phyloP scores from a whole-genome alignment of 1,284 basidiomycete species.

The Veloboletus limbatus region DNA sequence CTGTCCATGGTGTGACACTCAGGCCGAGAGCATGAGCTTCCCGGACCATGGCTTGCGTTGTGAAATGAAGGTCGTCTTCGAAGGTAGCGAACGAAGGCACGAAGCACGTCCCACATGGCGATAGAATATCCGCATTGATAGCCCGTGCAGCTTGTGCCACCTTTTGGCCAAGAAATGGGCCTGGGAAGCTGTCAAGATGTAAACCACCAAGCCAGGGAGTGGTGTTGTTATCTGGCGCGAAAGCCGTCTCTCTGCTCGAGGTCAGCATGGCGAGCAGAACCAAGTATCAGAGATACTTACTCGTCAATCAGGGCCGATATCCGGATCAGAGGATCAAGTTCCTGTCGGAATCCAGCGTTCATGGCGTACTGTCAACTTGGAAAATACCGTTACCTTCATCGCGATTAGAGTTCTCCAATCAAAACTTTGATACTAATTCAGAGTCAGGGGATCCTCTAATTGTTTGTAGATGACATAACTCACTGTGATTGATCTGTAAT shows the following conservation, averaged over 20 bases:
- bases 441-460: slow-evolving; percentile 1
- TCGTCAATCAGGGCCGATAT: slow-evolving; percentile 62
- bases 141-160: slow-evolving; percentile 66
- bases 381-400: slow-evolving; percentile 54
- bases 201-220: slow-evolving; percentile 66
- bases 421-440: slow-evolving; percentile 65
- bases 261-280: slow-evolving; percentile 12
- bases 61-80: slow-evolving; percentile 53
- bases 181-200: slow-evolving; percentile 54
- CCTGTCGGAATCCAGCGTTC: slow-evolving; percentile 24
- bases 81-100: slow-evolving; percentile 24
- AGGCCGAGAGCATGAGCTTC: slow-evolving; percentile 62
- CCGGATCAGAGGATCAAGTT: slow-evolving; percentile 48
- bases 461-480: slow-evolving; percentile 21
- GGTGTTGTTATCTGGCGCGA: slow-evolving; percentile 37
- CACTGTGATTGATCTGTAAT: slow-evolving; percentile 60
- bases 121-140: slow-evolving; percentile 67
- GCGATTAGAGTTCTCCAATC: slow-evolving; percentile 70
- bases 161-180: slow-evolving; percentile 49
- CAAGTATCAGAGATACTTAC: slow-evolving; percentile 36
- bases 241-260: slow-evolving; percentile 41
- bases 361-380: not conserved
- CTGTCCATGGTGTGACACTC: slow-evolving; percentile 70
- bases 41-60: slow-evolving; percentile 65
- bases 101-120: slow-evolving; percentile 50